Conservation (phyloP, 345 rosid genomes). For the Crucihimalaya himalaica region DNA sequence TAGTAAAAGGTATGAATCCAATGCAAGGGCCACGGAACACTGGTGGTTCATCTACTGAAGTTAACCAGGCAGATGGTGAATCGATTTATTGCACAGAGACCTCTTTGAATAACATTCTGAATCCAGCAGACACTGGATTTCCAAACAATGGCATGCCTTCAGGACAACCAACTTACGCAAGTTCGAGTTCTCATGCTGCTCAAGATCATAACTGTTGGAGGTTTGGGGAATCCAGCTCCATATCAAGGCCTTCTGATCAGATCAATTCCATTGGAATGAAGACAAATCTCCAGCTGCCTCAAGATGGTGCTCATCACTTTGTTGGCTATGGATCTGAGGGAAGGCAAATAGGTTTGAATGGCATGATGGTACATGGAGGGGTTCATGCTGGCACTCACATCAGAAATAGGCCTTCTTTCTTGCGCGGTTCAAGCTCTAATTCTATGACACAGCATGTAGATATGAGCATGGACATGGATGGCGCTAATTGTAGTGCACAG, state of each 20-base stretch:
- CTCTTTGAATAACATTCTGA: constrained; percentile 46
- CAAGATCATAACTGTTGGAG: constrained; percentile 59
- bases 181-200: constrained; percentile 45
- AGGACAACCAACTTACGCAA: constrained; percentile 42
- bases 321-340: constrained; percentile 54
- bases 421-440: constrained; percentile 59
- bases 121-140: constrained; percentile 50
- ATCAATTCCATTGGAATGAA: constrained; percentile 48
- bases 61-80: constrained; percentile 56
- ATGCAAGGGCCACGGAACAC: constrained; percentile 65
- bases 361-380: constrained; percentile 20
- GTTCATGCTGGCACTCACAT: constrained; percentile 45
- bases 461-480: constrained; percentile 48
- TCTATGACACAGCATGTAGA: constrained; percentile 41
- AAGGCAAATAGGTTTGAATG: constrained; percentile 40
- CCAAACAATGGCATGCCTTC: constrained; percentile 49
- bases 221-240: constrained; percentile 65
- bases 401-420: constrained; percentile 48
- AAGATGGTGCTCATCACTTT: constrained; percentile 40
- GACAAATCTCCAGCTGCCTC: constrained; percentile 51
- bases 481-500: constrained; percentile 39
- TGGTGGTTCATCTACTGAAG: constrained; percentile 56
- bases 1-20: constrained; percentile 42
- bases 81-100: constrained; percentile 46
- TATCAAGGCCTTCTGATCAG: constrained; percentile 47